Evolutionary conservation across 495 filamentous ascomycete genomes (phyloP), one percentile per base, ranked within the genome.

Genomic region (Cladorrhinum samala): DNA sequence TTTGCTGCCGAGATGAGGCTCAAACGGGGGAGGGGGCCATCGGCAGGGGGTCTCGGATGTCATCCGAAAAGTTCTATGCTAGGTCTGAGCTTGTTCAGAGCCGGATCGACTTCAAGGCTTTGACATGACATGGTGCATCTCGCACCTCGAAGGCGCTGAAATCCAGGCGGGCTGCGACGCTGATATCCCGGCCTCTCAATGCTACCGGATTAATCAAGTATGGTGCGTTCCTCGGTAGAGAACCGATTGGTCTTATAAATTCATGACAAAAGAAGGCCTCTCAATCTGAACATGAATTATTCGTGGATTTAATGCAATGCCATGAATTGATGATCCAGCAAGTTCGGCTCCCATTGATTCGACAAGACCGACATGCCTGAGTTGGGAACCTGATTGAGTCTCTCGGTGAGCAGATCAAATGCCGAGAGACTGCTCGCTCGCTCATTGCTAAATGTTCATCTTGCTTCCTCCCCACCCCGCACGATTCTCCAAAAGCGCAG

Each of bases 371-470:
- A n/a, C n/a, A n/a, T n/a, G n/a, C n/a, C n/a, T n/a, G n/a, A n/a
- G n/a, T n/a, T n/a, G n/a, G n/a, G n/a, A n/a, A n/a, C n/a, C n/a
- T n/a, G n/a, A n/a, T n/a, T n/a, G 13, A 41, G n/a, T 7, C 24
- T 16, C 45, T 47, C 45, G 45, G 45, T n/a, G n/a, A 23, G 14
- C 45, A 47, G n/a, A 47, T 30, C 23, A 30, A 47, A 47, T 25
- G 8, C 45, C 45, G 45, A 25, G 21, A 27, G 11, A 3, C 14
- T 5, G 27, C 27, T 11, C n/a, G 19, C n/a, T 13, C 5, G 42
- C 42, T 33, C 27, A 33, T 11, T 33, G 27, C 11, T 11, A n/a
- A n/a, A n/a, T n/a, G n/a, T n/a, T n/a, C n/a, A n/a, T n/a, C n/a
- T n/a, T n/a, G n/a, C n/a, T n/a, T n/a, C n/a, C n/a, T n/a, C n/a